These are phyloP conservation scores for Starmerella etchellsii DNA, from an alignment of 805 yeast genomes.

Conservation along the genomic window DNA sequence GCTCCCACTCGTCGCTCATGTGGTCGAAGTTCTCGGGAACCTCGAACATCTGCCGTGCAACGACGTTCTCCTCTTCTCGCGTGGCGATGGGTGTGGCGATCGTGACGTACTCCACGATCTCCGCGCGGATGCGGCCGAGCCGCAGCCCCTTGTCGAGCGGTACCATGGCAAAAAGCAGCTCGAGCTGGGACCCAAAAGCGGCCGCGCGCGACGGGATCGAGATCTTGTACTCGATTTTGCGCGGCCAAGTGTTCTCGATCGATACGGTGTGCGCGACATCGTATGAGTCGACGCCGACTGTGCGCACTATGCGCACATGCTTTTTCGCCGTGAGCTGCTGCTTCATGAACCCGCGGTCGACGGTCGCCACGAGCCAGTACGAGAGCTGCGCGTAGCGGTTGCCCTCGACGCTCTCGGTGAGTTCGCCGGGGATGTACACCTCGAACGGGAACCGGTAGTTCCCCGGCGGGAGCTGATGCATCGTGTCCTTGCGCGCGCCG, in stretches of 20 bases:
- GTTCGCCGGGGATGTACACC: conserved; percentile 67
- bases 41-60: conserved; percentile 36
- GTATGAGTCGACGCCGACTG: conserved; percentile 73
- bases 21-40: conserved; percentile 30
- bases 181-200: conserved; percentile 72
- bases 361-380: conserved; percentile 61
- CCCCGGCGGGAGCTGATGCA: conserved; percentile 34
- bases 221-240: conserved; percentile 78
- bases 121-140: conserved; percentile 59
- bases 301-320: conserved; percentile 70
- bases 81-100: conserved; percentile 44
- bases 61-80: conserved; percentile 48
- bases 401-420: conserved; percentile 84
- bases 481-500: not conserved
- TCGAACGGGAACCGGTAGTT: conserved; percentile 86
- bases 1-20: conserved; percentile 54
- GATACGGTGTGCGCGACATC: conserved; percentile 86
- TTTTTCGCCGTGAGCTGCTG: conserved; percentile 52
- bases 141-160: conserved; percentile 73
- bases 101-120: conserved; percentile 54
- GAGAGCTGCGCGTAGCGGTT: conserved; percentile 63
- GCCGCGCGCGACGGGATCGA: conserved; percentile 78
- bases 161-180: conserved; percentile 55
- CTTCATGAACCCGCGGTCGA: conserved; percentile 72
- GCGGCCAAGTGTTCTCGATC: conserved; percentile 91